Evolutionary conservation across 2,329 filamentous ascomycete species (phyloP), one percentile per base, ranked within the genome.

Genomic region (Sclerotinia sclerotiorum): DNA sequence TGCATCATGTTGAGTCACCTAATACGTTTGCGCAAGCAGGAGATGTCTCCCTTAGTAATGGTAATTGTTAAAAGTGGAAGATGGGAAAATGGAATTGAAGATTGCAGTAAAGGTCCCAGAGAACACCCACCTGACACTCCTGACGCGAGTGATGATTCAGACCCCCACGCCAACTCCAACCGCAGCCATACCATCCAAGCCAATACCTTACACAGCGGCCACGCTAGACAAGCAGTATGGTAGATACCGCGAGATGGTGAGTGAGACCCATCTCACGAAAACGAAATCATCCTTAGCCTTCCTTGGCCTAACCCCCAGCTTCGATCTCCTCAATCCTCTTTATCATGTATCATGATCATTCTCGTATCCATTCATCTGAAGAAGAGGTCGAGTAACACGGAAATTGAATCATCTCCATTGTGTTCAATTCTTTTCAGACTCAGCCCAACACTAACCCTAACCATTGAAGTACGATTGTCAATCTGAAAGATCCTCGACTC

Each of bases 61-160:
- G 46, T 27, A 39, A 63, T 51, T 63, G 60, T 19, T 21, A 39
- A 51, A 46, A 27, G 15, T 19, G 11, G 17, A 51, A 67, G 44
- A 49, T 67, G 17, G 35, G 42, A 15, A 52, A 27, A 42, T 27
- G 46, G 15, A 7, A 51, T 67, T 62, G 58, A 62, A 24, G 32
- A 51, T 35, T 63, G 60, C 60, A 51, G 60, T 27, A 39, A 39
- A 63, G 29, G 51, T 51, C 60, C 55, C 55, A 55, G 55, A 44
- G 48, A 67, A 61, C 44, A 62, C 32, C 55, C 55, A 44, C 65
- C 65, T 67, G 65, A 67, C 64, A 66, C 52, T 48, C 44, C 54
- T 46, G 52, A 60, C 55, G 42, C 55, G 29, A 51, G 17, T 39
- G 46, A 51, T 63, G 46, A 51, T 63, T 63, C 48, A 63, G 24